Base-by-base conservation (phyloP, 2,329 filamentous ascomycete genomes). In the Grosmannia serpens region DNA sequence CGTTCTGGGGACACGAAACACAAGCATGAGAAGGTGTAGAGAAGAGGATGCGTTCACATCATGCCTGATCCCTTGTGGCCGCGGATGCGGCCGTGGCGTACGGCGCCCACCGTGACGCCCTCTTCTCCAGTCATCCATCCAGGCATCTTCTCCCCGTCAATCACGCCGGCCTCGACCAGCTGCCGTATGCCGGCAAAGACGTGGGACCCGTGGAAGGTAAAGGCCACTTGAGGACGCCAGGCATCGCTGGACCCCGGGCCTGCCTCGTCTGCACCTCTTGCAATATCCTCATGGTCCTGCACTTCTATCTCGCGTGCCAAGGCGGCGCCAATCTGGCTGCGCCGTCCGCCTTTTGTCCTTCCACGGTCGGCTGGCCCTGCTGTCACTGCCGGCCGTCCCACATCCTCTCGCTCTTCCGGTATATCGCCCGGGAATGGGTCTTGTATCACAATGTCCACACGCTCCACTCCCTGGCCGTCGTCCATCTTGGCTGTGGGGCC, bases 51-150 rank as follows among this genome's bases (percentile, higher is more conserved):
- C 20, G 3, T 5, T 59, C 50, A 55, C 65, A 59, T 81, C 60
- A 83, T 60, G 1, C 80, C 80, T 1, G 79, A 80, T 6, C 81
- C 81, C 61, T 77, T 82, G 65, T 80, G 72, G 1, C 80, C 82
- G 50, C 73, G 73, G 65, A 91, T 83, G 62, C 84, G 77, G 2
- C 89, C 89, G 60, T 82, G 71, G 62, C 77, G 79, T 4, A 95
- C 83, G 31, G 83, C 79, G 0, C 88, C 87, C 44, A 85, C 77
- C 57, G 88, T 94, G 6, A 94, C 84, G 0, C 85, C 87, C 51
- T 90, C 87, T 66, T 95, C 90, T 2, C 90, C 91, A 1, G 89
- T 94, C 85, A 95, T 86, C 89, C 90, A 95, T 0, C 87, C 87
- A 0, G 91, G 90, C 87, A 95, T 91, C 58, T 77, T 81, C 65